phyloP scores from a whole-genome alignment of 2,329 filamentous ascomycete genomes.

The Daldinia sp. region DNA sequence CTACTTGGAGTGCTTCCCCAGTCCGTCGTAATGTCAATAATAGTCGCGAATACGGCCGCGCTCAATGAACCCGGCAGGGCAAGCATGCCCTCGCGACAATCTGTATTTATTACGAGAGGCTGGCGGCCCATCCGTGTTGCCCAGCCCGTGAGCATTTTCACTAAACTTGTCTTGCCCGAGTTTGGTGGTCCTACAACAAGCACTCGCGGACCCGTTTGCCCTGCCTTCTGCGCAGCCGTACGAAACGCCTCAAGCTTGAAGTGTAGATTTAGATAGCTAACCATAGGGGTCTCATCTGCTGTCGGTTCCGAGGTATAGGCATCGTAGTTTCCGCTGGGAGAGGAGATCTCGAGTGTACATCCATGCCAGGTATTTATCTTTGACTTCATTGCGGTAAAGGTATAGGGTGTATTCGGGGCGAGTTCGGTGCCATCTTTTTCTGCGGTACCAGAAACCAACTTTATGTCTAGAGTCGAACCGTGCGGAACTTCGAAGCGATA shows the following conservation, averaged over 20 bases:
- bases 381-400: constrained; percentile 83
- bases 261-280: constrained; percentile 86
- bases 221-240: constrained; percentile 63
- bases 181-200: constrained; percentile 83
- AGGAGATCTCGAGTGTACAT: constrained; percentile 83
- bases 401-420: constrained; percentile 81
- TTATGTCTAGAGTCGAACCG: constrained; percentile 58
- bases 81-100: constrained; percentile 83
- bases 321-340: constrained; percentile 59
- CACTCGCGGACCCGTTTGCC: constrained; percentile 76
- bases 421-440: constrained; percentile 97
- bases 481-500: constrained; percentile 81
- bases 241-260: constrained; percentile 84
- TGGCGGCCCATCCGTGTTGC: constrained; percentile 79
- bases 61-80: constrained; percentile 84
- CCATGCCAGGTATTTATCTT: constrained; percentile 95
- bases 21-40: constrained; percentile 83
- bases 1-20: constrained; percentile 94
- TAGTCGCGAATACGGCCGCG: constrained; percentile 85
- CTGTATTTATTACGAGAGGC: constrained; percentile 85
- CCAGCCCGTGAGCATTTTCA: constrained; percentile 82
- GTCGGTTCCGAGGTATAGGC: constrained; percentile 72
- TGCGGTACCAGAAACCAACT: constrained; percentile 83
- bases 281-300: constrained; percentile 83
- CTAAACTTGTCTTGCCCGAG: constrained; percentile 85